A percentile compares a stretch with the other conserved stretches of the same genome.
Evolutionary conservation across 2,329 filamentous ascomycete genomes (phyloP).

Genomic region (Cladosporium oxysporum): DNA sequence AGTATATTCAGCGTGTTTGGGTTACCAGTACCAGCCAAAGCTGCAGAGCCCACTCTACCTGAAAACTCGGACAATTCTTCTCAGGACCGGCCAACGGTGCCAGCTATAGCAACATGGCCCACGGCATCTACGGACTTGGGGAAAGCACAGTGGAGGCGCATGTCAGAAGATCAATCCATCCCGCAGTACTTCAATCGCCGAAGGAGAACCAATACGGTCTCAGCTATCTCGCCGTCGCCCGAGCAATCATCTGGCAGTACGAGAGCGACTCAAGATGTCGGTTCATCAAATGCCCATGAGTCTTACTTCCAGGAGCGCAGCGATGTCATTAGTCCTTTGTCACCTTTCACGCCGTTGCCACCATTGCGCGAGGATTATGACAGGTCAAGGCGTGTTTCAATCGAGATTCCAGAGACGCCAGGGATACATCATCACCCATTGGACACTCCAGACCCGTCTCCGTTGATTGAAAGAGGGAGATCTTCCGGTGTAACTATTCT

Average conservation of each 20-base stretch:
- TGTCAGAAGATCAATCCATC: background rate
- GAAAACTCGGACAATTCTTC: background rate
- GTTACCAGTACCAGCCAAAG: conserved; percentile 15
- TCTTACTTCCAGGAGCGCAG: background rate
- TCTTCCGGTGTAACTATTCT: background rate
- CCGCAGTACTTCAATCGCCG: conserved; percentile 2
- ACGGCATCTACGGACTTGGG: background rate
- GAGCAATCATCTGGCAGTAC: background rate
- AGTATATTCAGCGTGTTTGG: conserved; percentile 27
- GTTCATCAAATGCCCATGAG: background rate
- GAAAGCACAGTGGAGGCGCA: background rate
- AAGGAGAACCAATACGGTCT: background rate
- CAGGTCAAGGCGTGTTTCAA: conserved; percentile 17
- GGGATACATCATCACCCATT: conserved; percentile 14
- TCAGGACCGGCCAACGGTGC: background rate
- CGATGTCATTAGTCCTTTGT: background rate
- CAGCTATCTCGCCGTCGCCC: conserved; percentile 1
- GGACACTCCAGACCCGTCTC: conserved; percentile 1
- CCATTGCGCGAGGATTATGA: conserved; percentile 20
- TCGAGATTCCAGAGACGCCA: conserved; percentile 16
- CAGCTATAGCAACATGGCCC: background rate
- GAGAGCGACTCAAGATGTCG: background rate
- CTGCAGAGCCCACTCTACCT: background rate
- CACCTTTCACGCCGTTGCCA: conserved; percentile 14
- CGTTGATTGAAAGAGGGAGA: background rate